Base-by-base conservation (phyloP, 352 stramenopile species). In the Thraustotheca clavata region DNA sequence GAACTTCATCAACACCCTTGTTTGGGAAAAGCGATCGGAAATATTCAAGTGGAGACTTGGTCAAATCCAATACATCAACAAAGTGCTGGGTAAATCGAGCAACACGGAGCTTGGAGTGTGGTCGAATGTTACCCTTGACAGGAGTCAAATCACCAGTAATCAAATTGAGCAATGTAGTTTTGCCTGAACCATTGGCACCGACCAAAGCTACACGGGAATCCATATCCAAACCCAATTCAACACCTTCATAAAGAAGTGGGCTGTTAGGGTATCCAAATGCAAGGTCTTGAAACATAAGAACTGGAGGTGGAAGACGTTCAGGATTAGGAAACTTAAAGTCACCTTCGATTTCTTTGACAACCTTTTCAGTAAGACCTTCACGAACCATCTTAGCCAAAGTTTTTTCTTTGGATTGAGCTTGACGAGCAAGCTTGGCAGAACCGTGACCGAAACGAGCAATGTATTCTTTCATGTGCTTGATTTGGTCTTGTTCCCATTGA, bases 391-490 rank as follows among this genome's bases (percentile, higher is more conserved):
- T 99, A 60, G 91, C 87, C 35, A 99, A 80, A n/a, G 97, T 98
- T 79, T 98, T 98, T 76, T 98, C 93, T 73, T 99, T 98, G 73
- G 80, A 96, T 74, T 98, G 94, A 5, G 95, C 95, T 73, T 99
- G 96, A 68, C 96, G 96, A 14, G 96, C 96, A 70, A 98, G 89
- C 79, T 99, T 99, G 48, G 91, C 90, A 20, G 83, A 97, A 70
- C 96, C 96, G 83, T 99, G 96, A 71, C 96, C 96, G 71, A 99
- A 99, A n/a, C 87, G 82, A 31, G 95, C 96, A 77, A 99, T 98
- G 80, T 99, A 99, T 70, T 99, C 94, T 79, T 98, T 99, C 95
- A 98, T 99, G 78, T 94, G 87, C 79, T 98, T 98, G 70, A 99
- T 98, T 76, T 98, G 91, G 24, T 96, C 86, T 75, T 98, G 95